Base-by-base conservation (phyloP, 1,139 yeast genomes). In the Hansenula sp. region DNA sequence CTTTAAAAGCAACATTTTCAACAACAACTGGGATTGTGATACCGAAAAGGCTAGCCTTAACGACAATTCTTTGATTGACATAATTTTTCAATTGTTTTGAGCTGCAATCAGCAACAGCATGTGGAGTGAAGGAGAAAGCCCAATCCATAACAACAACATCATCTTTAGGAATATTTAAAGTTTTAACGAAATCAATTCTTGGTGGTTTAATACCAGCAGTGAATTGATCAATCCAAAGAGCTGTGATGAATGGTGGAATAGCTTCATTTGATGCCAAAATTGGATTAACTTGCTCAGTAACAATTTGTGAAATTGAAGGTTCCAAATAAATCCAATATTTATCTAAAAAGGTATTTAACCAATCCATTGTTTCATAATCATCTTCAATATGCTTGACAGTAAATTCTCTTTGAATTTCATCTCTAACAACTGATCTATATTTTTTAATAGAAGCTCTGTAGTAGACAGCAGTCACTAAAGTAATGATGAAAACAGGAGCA, bases 131-230 rank as follows among this genome's bases (percentile, higher is more conserved):
- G 1, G 96, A 81, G 41, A 84, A 69, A 39, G 82, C 81, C 96
- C 96, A 92, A 68, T 92, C 95, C 96, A 94, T 89, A 38, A 92
- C 96, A 14, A 90, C 95, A 43, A 92, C 82, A 57, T 90, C 97
- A 46, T 85, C 86, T 25, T 79, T 82, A 19, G 97, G 90, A 45
- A 92, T 88, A 37, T 82, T 84, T 54, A 89, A 76, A 2, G 97
- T 87, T 58, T 92, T 86, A 21, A 90, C 97, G 47, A 74, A 73
- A 57, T 92, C 97, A 45, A 92, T 72, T 61, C 98, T 77, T 29
- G 96, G 96, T 11, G 98, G 96, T 64, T 92, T 92, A 9, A 96
- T 83, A 48, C 98, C 98, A 16, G 85, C 77, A 10, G 97, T 90
- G 57, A 92, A 83, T 45, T 87, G 77, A 59, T 87, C 95, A 40